Evolutionary conservation across 2,329 filamentous ascomycete species (phyloP).

Genomic region (Aspergillus bombycis): DNA sequence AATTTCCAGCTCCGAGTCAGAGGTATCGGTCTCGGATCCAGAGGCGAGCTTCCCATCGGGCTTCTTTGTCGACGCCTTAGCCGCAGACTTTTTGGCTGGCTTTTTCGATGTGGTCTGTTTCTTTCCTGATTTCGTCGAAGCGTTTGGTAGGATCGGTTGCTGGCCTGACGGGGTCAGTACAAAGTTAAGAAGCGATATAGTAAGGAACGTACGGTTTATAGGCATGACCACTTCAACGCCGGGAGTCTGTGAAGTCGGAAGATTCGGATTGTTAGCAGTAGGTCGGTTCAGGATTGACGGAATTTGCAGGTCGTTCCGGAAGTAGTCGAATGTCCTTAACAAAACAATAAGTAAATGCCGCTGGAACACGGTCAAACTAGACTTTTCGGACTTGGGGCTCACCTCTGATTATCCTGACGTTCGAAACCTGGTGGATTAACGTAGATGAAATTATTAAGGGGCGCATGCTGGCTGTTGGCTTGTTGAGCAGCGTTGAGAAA

Average conservation of each 20-base stretch:
- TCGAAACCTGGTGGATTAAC: conserved; percentile 32
- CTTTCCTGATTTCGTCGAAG: conserved; percentile 20
- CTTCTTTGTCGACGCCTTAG: conserved; percentile 30
- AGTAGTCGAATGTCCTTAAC: conserved; percentile 29
- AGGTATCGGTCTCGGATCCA: conserved; percentile 53
- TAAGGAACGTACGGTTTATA: conserved; percentile 18
- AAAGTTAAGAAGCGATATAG: neutral
- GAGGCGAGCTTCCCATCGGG: conserved; percentile 40
- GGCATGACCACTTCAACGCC: conserved; percentile 9
- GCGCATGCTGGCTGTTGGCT: conserved; percentile 25
- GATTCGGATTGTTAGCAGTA: neutral
- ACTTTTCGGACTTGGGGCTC: conserved; percentile 11
- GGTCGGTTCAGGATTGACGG: conserved; percentile 23
- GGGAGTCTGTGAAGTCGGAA: neutral
- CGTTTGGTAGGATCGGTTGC: conserved; percentile 15
- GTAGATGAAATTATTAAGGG: conserved; percentile 32
- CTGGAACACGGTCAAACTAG: neutral
- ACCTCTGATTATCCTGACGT: conserved; percentile 32
- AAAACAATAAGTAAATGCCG: conserved; percentile 8
- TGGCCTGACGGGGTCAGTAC: conserved; percentile 16
- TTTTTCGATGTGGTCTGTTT: conserved; percentile 29
- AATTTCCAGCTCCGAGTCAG: conserved; percentile 55
- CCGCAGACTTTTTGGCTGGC: conserved; percentile 25
- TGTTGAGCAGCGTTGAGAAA: conserved; percentile 37
- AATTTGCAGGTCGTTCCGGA: conserved; percentile 31